Evolutionary conservation across 805 yeast species (phyloP).

Genomic region (Kuraishia capsulata): DNA sequence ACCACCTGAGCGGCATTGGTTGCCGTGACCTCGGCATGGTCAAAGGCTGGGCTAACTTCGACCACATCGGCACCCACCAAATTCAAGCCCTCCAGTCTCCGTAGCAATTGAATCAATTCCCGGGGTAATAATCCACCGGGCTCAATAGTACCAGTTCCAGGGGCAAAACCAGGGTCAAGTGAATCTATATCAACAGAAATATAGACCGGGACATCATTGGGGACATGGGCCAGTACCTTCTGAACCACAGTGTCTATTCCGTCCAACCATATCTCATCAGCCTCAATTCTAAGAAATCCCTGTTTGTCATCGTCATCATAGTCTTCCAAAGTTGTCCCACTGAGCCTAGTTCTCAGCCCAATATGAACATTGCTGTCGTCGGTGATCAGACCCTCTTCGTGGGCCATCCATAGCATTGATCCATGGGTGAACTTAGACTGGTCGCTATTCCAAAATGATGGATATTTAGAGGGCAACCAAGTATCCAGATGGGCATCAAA

Average conservation of each 20-base stretch:
- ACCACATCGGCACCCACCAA: conserved; percentile 50
- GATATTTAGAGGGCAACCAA: conserved; percentile 67
- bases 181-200: conserved; percentile 71
- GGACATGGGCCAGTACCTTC: conserved; percentile 45
- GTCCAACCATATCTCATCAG: conserved; percentile 65
- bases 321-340: conserved; percentile 51
- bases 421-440: conserved; percentile 61
- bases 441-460: conserved; percentile 17
- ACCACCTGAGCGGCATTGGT: conserved; percentile 67
- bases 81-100: conserved; percentile 33
- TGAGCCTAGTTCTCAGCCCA: conserved; percentile 66
- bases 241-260: conserved; percentile 54
- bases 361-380: conserved; percentile 58
- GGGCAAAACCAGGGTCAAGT: conserved; percentile 47
- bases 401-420: conserved; percentile 79
- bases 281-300: conserved; percentile 59
- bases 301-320: conserved; percentile 58
- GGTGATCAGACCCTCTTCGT: conserved; percentile 53
- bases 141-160: conserved; percentile 53
- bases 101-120: conserved; percentile 38
- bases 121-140: conserved; percentile 53
- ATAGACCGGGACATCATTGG: conserved; percentile 60
- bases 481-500: conserved; percentile 85
- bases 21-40: conserved; percentile 56
- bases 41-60: conserved; percentile 57